A percentile compares a stretch with the other conserved stretches of the same genome.
phyloP scores from a whole-genome alignment of 805 yeast genomes.

The Pichia sporocuriosa region DNA sequence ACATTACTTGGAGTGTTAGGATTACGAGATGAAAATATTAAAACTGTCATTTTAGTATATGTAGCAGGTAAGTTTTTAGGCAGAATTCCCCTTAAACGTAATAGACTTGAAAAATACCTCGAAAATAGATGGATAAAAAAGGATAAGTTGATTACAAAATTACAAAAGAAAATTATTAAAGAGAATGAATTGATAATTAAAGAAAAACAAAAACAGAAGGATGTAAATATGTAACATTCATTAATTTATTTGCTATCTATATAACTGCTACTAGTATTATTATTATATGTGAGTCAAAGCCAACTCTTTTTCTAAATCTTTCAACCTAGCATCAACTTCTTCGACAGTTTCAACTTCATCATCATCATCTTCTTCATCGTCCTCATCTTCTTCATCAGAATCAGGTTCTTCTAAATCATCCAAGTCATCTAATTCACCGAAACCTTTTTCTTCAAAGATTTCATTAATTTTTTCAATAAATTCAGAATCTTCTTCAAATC shows the following conservation, averaged over 20 bases:
- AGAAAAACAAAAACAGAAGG: neutral
- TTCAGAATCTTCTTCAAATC: slow-evolving; percentile 83
- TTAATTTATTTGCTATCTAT: too few relatives aligned
- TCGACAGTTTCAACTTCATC: slow-evolving; percentile 46
- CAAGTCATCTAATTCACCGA: slow-evolving; percentile 83
- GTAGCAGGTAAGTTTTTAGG: slow-evolving; percentile 40
- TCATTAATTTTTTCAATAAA: slow-evolving; percentile 52
- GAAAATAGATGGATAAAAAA: slow-evolving; percentile 69
- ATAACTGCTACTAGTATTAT: too few relatives aligned
- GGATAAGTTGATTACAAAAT: slow-evolving; percentile 43
- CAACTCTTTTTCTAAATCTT: slow-evolving; percentile 47
- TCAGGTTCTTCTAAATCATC: slow-evolving; percentile 89
- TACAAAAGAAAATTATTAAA: slow-evolving; percentile 25
- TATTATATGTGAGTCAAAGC: slow-evolving; percentile 23
- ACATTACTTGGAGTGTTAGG: slow-evolving; percentile 33
- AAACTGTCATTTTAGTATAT: slow-evolving; percentile 35
- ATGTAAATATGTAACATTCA: too few relatives aligned
- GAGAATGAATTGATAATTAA: neutral
- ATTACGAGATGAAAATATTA: slow-evolving; percentile 24
- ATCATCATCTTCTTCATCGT: slow-evolving; percentile 45
- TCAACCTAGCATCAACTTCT: slow-evolving; percentile 28
- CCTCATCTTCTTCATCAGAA: slow-evolving; percentile 62
- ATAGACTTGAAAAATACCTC: slow-evolving; percentile 64
- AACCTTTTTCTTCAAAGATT: slow-evolving; percentile 63
- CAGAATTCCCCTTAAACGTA: slow-evolving; percentile 45